Conservation (phyloP, 1,139 yeast species). For the Pichiaceae sp. region DNA sequence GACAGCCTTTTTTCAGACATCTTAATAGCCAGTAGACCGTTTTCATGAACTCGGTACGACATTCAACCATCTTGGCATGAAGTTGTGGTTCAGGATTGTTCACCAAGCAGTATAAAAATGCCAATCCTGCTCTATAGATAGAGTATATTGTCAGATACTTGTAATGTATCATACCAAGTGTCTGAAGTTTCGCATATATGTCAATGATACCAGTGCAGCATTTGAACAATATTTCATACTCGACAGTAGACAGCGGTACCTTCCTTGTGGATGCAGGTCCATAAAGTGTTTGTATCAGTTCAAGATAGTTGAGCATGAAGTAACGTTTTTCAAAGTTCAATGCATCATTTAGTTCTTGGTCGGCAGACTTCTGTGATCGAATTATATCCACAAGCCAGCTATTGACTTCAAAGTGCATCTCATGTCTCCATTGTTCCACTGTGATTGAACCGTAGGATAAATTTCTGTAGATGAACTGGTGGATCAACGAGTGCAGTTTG, state of each 20-base stretch:
- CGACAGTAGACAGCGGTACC: conserved; percentile 2
- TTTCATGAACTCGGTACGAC: conserved; percentile 4
- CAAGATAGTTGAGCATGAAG: conserved; percentile 12
- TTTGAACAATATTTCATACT: conserved; percentile 7
- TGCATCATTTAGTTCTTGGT: background rate
- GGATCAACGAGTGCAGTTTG: conserved; percentile 12
- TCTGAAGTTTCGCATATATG: conserved; percentile 7
- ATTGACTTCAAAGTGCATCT: conserved; percentile 11
- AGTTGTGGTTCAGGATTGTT: conserved; percentile 8
- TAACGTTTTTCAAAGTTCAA: conserved; percentile 7
- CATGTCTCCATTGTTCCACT: conserved; percentile 6
- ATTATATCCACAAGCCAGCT: conserved; percentile 9
- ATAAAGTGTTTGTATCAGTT: conserved; percentile 10
- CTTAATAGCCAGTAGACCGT: too few relatives aligned
- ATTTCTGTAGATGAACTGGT: conserved; percentile 6
- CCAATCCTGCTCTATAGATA: conserved; percentile 13
- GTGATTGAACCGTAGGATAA: background rate
- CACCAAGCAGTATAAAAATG: conserved; percentile 11
- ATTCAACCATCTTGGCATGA: conserved; percentile 3
- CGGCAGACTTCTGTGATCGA: background rate
- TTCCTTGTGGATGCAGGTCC: conserved; percentile 7
- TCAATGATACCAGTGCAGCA: conserved; percentile 7
- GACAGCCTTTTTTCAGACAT: too few relatives aligned
- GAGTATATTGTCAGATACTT: conserved; percentile 15
- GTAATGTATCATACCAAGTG: conserved; percentile 10